A percentile compares a stretch with the other conserved stretches of the same genome.
phyloP scores from a whole-genome alignment of 108 stramenopile species.

The Nitzschia sp. region DNA sequence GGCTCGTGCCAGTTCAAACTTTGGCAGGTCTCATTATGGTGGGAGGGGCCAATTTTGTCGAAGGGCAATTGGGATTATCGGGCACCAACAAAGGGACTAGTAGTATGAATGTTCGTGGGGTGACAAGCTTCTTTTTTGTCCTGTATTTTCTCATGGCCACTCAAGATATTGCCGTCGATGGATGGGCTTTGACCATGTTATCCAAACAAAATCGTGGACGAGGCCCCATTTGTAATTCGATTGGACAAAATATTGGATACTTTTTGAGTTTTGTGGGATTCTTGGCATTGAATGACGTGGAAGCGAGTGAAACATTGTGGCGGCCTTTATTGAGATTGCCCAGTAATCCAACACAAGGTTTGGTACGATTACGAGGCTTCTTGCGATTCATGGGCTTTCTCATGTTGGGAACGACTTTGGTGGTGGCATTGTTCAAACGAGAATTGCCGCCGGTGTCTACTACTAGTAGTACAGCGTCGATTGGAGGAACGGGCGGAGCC shows the following conservation, averaged over 20 bases:
- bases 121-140: constrained; percentile 93
- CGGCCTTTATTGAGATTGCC: constrained; percentile 69
- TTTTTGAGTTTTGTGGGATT: constrained; percentile 96
- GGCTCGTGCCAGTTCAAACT: constrained; percentile 97
- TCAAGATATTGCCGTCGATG: constrained; percentile 99
- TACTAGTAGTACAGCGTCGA: constrained; percentile 20
- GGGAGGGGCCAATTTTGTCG: constrained; percentile 80
- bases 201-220: constrained; percentile 91
- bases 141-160: constrained; percentile 99
- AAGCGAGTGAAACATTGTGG: constrained; percentile 85
- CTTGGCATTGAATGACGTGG: constrained; percentile 93
- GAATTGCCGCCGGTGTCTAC: constrained; percentile 29
- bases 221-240: constrained; percentile 94
- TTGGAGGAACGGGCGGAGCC: not conserved
- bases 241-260: constrained; percentile 98
- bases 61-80: constrained; percentile 70
- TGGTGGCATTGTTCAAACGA: constrained; percentile 92
- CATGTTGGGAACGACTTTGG: constrained; percentile 88
- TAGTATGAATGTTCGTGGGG: constrained; percentile 71
- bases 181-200: constrained; percentile 99
- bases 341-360: constrained; percentile 56
- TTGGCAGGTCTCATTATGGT: constrained; percentile 89
- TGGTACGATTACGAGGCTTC: constrained; percentile 88
- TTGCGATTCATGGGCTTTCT: constrained; percentile 91
- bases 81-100: constrained; percentile 1